These are phyloP conservation scores for Metschnikowia cerradonensis DNA, from an alignment of 805 yeast species.

Conservation along the genomic window DNA sequence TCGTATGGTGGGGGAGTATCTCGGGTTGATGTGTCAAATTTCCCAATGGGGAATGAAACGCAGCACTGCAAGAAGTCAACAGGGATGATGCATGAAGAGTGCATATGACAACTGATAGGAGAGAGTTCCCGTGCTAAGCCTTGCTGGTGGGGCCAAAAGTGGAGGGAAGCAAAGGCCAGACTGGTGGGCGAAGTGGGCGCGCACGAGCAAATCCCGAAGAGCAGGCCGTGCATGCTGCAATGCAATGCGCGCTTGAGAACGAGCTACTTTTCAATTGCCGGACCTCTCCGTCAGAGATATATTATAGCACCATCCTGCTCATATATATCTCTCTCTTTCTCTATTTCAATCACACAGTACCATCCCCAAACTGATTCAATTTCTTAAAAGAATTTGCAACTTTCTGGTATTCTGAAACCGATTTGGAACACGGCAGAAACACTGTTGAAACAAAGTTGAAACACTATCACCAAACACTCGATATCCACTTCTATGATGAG, in stretches of 20 bases:
- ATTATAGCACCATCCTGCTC: not conserved
- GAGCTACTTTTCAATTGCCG: slow-evolving; percentile 1
- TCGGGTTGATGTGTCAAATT: not conserved
- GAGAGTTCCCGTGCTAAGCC: not conserved
- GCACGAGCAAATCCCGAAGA: not conserved
- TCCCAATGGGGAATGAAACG: not conserved
- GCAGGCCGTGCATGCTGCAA: not conserved
- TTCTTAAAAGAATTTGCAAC: no score
- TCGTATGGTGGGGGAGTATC: no score
- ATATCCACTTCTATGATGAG: not conserved
- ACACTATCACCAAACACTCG: no score
- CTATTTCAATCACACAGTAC: not conserved
- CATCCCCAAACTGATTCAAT: no score
- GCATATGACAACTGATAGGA: not conserved
- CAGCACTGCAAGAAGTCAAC: no score
- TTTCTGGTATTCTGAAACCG: no score
- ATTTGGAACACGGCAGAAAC: no score
- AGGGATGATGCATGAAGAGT: not conserved
- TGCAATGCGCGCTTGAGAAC: not conserved
- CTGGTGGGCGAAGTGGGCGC: not conserved
- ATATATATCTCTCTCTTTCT: not conserved
- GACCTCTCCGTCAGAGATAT: not conserved
- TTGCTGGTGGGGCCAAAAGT: not conserved
- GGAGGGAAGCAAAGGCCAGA: not conserved
- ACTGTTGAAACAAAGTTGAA: no score